A percentile compares a stretch with the other conserved stretches of the same genome.
These are phyloP conservation scores for Dioscorea dumetorum DNA, from an alignment of 106 monocot genomes.

Conservation along the genomic window DNA sequence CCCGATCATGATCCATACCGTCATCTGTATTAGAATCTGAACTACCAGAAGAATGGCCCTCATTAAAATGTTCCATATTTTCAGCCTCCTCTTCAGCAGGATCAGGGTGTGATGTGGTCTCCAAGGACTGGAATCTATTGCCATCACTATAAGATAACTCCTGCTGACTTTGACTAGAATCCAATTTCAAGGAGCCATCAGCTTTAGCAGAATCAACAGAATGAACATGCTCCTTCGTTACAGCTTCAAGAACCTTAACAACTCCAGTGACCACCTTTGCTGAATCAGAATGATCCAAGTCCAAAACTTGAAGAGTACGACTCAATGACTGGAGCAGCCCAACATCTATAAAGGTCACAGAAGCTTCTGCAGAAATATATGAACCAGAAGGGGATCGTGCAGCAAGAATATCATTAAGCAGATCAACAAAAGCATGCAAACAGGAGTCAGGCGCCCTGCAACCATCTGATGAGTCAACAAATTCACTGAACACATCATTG, in stretches of 20 bases:
- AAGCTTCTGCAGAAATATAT: slow-evolving; percentile 81
- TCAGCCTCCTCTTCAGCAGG: slow-evolving; percentile 36
- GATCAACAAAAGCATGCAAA: slow-evolving; percentile 81
- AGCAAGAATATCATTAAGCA: slow-evolving; percentile 89
- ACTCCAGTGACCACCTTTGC: slow-evolving; percentile 76
- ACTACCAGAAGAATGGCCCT: slow-evolving; percentile 42
- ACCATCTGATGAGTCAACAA: slow-evolving; percentile 47
- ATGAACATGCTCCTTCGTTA: slow-evolving; percentile 84
- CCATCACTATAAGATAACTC: slow-evolving; percentile 27
- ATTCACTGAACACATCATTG: slow-evolving; percentile 50
- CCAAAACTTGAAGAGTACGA: slow-evolving; percentile 55
- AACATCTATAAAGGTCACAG: slow-evolving; percentile 93
- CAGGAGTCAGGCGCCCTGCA: slow-evolving; percentile 35
- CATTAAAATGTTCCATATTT: slow-evolving; percentile 58
- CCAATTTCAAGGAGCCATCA: slow-evolving; percentile 35
- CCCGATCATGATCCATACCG: slow-evolving; percentile 89
- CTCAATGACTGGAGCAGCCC: slow-evolving; percentile 75
- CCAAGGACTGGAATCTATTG: slow-evolving; percentile 52
- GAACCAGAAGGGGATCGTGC: slow-evolving; percentile 83
- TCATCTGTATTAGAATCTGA: slow-evolving; percentile 73
- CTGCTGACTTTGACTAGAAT: slow-evolving; percentile 49
- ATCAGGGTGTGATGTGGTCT: slow-evolving; percentile 68
- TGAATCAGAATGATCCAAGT: slow-evolving; percentile 91
- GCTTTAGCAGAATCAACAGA: slow-evolving; percentile 63
- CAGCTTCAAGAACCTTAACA: slow-evolving; percentile 81